phyloP scores from a whole-genome alignment of 192 early-diverging fungal species.

The Entomortierella beljakovae region DNA sequence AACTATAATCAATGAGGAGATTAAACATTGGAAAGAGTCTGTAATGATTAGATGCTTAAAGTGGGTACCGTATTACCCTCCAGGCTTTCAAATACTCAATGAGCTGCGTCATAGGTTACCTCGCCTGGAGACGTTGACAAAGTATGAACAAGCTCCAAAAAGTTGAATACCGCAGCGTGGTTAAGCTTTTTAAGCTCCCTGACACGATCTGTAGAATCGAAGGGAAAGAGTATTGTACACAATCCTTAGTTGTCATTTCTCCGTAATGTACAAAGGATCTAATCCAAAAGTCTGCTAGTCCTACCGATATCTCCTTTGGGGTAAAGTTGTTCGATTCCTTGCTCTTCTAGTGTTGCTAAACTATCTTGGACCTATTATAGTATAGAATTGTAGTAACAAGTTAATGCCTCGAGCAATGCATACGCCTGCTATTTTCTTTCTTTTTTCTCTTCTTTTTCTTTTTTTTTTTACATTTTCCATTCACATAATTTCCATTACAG shows the following conservation, averaged over 20 bases:
- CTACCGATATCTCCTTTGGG: conserved; percentile 64
- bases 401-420: too few species aligned
- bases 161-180: conserved; percentile 71
- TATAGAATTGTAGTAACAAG: neutral
- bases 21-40: too few species aligned
- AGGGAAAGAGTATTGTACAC: neutral
- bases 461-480: too few species aligned
- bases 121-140: conserved; percentile 63
- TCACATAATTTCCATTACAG: conserved; percentile 54
- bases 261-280: too few species aligned
- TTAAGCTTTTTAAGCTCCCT: conserved; percentile 75
- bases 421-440: too few species aligned
- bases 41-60: too few species aligned
- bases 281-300: neutral
- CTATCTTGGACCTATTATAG: conserved; percentile 59
- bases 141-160: conserved; percentile 75
- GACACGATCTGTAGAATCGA: conserved; percentile 63
- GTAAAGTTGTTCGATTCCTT: conserved; percentile 74
- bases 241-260: too few species aligned
- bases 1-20: conserved; percentile 58
- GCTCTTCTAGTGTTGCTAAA: conserved; percentile 68
- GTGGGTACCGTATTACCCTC: too few species aligned
- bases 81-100: neutral
- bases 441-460: neutral
- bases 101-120: conserved; percentile 34